Base-by-base conservation (phyloP, 108 stramenopile genomes). In the Fragilaria crotonensis region DNA sequence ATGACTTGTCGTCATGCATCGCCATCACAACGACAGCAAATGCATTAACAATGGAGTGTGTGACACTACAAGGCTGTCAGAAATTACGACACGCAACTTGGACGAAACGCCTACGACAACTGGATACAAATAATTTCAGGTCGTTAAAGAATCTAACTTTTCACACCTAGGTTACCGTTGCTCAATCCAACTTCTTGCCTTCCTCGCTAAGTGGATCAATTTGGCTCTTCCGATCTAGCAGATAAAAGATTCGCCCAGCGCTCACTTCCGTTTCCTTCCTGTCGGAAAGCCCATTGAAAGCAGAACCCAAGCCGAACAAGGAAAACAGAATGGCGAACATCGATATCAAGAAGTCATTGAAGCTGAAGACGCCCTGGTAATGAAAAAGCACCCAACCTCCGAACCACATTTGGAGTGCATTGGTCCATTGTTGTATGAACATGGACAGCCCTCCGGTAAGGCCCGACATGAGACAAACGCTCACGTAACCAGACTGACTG, bases 251-350 rank as follows among this genome's bases (percentile, higher is more conserved):
- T n/a, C 90, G 72, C 3, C 70, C 69, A 14, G 79, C 79, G 27
- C 81, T 81, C 20, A 62, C 63, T 31, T 80, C 70, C 23, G 73
- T 78, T 63, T 85, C 81, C 30, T 77, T 71, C 33, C 67, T 71
- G 63, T 92, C 90, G 2, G 73, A 48, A 9, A 77, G 55, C 33
- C 84, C 87, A 47, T 85, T 77, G 3, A 82, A 69, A 9, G 93
- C 93, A 2, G 72, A 57, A 5, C 87, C 93, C 18, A 94, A 53
- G 4, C 83, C 86, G 59, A 85, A 84, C 45, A 88, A 51, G 5
- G 76, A 71, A 66, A 94, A 84, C 14, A 94, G 51, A 17, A 90
- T 49, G 0, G 89, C 54, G 47, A 94, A 88, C 52, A 85, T 85
- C 17, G 80, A 60, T 26, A 85, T 78, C 65, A 94, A 64, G 48